A percentile compares a stretch with the other conserved stretches of the same genome.
Evolutionary conservation across 2,329 filamentous ascomycete species (phyloP).

Genomic region (Coleophoma cylindrospora): DNA sequence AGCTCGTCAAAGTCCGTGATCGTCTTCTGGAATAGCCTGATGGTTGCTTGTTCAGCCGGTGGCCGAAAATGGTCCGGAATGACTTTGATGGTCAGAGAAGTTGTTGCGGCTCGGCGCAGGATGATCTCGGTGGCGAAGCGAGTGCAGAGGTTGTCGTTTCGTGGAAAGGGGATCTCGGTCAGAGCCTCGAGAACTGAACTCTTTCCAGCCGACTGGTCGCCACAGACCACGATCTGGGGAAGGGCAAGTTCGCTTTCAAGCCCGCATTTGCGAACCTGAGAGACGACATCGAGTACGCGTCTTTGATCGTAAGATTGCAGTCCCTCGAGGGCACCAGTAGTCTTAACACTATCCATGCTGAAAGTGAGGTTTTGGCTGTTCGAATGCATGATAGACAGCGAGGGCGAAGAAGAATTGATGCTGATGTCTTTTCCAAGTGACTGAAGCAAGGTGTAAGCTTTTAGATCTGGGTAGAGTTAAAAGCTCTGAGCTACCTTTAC

Average conservation of each 20-base stretch:
- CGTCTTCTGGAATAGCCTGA: slow-evolving; percentile 27
- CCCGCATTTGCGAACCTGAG: slow-evolving; percentile 48
- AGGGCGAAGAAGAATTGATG: too few species aligned
- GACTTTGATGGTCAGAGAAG: slow-evolving; percentile 49
- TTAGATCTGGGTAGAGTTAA: too few species aligned
- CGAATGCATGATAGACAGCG: background rate
- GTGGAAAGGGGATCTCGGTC: slow-evolving; percentile 55
- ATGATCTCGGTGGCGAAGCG: slow-evolving; percentile 46
- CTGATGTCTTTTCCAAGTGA: too few species aligned
- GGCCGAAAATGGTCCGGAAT: slow-evolving; percentile 46
- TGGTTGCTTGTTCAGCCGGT: slow-evolving; percentile 39
- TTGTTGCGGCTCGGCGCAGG: slow-evolving; percentile 20
- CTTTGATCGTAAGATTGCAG: slow-evolving; percentile 44
- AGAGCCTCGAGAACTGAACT: slow-evolving; percentile 60
- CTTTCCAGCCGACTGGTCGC: slow-evolving; percentile 60
- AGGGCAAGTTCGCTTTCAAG: slow-evolving; percentile 45
- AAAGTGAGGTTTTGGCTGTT: background rate
- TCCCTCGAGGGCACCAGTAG: slow-evolving; percentile 14
- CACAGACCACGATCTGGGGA: slow-evolving; percentile 59
- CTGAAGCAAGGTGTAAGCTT: too few species aligned
- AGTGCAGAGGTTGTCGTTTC: slow-evolving; percentile 55
- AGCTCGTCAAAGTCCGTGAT: slow-evolving; percentile 21
- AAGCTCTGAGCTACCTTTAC: too few species aligned
- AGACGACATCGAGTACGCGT: slow-evolving; percentile 51
- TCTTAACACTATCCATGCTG: background rate